Evolutionary conservation across 495 filamentous ascomycete species (phyloP).

Genomic region (Aspergillus mulundensis): DNA sequence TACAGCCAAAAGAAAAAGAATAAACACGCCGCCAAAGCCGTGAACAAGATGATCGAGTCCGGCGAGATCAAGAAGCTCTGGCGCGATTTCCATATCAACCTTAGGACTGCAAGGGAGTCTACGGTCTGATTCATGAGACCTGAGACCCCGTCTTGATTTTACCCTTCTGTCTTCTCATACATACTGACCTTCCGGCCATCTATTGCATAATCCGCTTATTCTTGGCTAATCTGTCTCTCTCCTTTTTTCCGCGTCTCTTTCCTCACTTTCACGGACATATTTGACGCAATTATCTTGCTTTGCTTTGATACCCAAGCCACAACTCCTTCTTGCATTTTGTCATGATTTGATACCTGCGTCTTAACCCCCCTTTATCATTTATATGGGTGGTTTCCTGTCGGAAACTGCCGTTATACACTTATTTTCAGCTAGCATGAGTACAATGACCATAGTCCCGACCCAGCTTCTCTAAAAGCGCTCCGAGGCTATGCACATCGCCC

Average conservation of each 20-base stretch:
- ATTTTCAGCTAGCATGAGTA: too few relatives aligned
- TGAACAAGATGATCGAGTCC: conserved; percentile 52
- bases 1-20: conserved; percentile 49
- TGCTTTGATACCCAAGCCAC: conserved; percentile 10
- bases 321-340: too few relatives aligned
- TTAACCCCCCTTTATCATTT: neutral
- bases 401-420: neutral
- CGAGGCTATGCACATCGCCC: too few relatives aligned
- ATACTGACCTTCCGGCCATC: neutral
- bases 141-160: neutral
- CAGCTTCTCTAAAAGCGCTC: too few relatives aligned
- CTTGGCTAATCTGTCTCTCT: neutral
- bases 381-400: neutral
- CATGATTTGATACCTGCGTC: neutral
- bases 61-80: conserved; percentile 56
- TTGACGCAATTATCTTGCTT: neutral
- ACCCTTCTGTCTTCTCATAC: neutral
- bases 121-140: conserved; percentile 34
- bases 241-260: neutral
- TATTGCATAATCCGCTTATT: neutral
- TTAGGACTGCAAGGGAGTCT: conserved; percentile 50
- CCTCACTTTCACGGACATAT: neutral
- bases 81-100: conserved; percentile 53
- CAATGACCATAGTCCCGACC: too few relatives aligned
- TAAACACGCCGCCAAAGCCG: conserved; percentile 52